Base-by-base conservation (phyloP, 2,329 filamentous ascomycete species). In the Lachnellula suecica region DNA sequence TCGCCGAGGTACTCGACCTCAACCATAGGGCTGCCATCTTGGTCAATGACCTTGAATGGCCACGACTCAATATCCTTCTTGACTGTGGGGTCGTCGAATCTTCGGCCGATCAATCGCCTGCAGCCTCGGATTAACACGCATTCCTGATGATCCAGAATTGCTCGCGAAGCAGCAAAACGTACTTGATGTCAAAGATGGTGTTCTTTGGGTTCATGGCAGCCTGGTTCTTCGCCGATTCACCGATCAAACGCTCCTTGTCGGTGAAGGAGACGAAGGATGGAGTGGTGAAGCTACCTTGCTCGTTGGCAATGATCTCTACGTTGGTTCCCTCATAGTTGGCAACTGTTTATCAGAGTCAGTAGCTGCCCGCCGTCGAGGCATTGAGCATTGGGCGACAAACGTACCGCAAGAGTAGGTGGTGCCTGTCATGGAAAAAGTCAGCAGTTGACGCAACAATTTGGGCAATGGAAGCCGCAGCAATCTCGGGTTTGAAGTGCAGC, bases 151-250 rank as follows among this genome's bases (percentile, higher is more conserved):
- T 27, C 19, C 11, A 27, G 34, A 35, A 29, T 19, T 24, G 8
- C 20, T 29, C 24, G 54, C 19, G 13, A 31, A 51, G 25, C 49
- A 51, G 51, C 6, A n/a, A 29, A 20, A 78, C 88, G 79, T 76
- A 94, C 91, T 97, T 99, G 85, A 96, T 89, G 79, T 99, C 94
- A 80, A 97, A 99, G 78, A 99, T 84, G 68, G 94, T 99, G 83
- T 97, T 97, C 73, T 77, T 77, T 60, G 94, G 94, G 89, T 99
- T 99, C 91, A 97, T 96, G 71, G 94, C 93, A 72, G 93, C 94
- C 86, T 97, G 92, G 84, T 99, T 99, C 89, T 97, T 99, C 72
- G 94, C 94, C 58, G 94, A 93, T 84, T 97, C 94, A 82, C 94
- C 94, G 72, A 97, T 97, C 79, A 99, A 81, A 77, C 94, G 92